phyloP scores from a whole-genome alignment of 345 rosid species.

The Draba incana region DNA sequence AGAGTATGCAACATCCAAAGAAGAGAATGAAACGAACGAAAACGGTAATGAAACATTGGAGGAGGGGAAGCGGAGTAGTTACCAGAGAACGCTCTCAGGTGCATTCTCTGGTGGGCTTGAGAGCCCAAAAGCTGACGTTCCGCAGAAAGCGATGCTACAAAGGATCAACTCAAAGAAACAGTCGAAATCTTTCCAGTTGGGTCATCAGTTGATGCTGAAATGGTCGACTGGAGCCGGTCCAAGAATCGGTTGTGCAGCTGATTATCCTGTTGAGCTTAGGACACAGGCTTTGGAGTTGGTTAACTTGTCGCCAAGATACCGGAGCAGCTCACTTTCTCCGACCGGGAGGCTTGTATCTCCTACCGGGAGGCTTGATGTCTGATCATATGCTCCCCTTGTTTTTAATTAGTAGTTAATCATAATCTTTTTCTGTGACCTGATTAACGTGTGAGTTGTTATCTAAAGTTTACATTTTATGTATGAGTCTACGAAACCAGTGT shows the following conservation, averaged over 20 bases:
- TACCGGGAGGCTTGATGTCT: conserved; percentile 36
- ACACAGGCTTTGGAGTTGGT: conserved; percentile 84
- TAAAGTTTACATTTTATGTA: conserved; percentile 6
- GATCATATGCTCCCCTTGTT: conserved; percentile 12
- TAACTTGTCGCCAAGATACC: conserved; percentile 63
- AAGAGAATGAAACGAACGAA: conserved; percentile 38
- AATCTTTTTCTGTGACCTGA: conserved; percentile 20
- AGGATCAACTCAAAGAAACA: conserved; percentile 85
- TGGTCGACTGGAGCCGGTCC: conserved; percentile 93
- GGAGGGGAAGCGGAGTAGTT: conserved; percentile 38
- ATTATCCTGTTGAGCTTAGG: conserved; percentile 77
- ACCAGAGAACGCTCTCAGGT: conserved; percentile 76
- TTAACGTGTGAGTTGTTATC: conserved; percentile 28
- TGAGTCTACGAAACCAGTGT: too few relatives aligned
- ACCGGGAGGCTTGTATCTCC: conserved; percentile 40
- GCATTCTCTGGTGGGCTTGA: conserved; percentile 82
- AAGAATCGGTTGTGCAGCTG: conserved; percentile 85
- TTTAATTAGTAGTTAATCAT: conserved; percentile 7
- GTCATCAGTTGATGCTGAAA: conserved; percentile 72
- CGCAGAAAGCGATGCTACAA: conserved; percentile 55
- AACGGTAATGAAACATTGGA: conserved; percentile 29
- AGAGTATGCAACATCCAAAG: conserved; percentile 30
- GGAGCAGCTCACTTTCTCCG: conserved; percentile 33
- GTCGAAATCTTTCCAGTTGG: conserved; percentile 63
- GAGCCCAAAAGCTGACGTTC: conserved; percentile 72